Evolutionary conservation across 352 stramenopile genomes (phyloP).

Genomic region (Phytopythium helicoides): DNA sequence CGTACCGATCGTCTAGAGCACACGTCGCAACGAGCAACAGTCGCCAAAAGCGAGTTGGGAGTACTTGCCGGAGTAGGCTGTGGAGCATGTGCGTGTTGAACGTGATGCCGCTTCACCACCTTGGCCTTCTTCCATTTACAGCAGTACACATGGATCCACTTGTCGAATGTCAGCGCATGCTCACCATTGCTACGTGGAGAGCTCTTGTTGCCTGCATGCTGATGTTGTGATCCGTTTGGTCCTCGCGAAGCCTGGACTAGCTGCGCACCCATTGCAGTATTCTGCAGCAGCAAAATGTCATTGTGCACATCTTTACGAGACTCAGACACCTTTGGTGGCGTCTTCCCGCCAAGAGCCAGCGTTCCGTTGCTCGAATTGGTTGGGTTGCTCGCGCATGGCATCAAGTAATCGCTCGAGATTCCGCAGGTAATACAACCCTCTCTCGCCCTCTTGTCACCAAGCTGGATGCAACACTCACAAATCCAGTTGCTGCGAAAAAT

Average conservation of each 20-base stretch:
- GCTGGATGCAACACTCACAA: conserved; percentile 73
- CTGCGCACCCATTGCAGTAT: neutral
- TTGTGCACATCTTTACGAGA: neutral
- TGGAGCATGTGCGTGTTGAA: conserved; percentile 49
- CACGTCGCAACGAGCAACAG: conserved; percentile 42
- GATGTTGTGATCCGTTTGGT: neutral
- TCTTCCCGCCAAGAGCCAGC: neutral
- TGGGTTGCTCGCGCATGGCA: conserved; percentile 50
- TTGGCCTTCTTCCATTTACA: conserved; percentile 73
- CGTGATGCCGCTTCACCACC: conserved; percentile 58
- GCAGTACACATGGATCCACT: conserved; percentile 81
- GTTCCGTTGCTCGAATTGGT: neutral
- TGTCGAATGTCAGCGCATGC: conserved; percentile 17
- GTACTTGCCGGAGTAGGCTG: conserved; percentile 13
- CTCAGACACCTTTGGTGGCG: neutral
- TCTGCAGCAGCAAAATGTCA: neutral
- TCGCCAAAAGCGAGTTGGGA: conserved; percentile 9
- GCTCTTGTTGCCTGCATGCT: neutral
- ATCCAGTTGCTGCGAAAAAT: conserved; percentile 84
- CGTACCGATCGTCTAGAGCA: conserved; percentile 48
- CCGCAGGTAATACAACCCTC: conserved; percentile 63
- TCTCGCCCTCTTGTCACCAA: conserved; percentile 17
- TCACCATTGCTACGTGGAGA: neutral
- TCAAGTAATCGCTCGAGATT: conserved; percentile 72
- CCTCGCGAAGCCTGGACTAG: neutral